Evolutionary conservation across 768 basidiomycete genomes (phyloP), one percentile per base, ranked within the genome.

Genomic region (Kwoniella botswanensis): DNA sequence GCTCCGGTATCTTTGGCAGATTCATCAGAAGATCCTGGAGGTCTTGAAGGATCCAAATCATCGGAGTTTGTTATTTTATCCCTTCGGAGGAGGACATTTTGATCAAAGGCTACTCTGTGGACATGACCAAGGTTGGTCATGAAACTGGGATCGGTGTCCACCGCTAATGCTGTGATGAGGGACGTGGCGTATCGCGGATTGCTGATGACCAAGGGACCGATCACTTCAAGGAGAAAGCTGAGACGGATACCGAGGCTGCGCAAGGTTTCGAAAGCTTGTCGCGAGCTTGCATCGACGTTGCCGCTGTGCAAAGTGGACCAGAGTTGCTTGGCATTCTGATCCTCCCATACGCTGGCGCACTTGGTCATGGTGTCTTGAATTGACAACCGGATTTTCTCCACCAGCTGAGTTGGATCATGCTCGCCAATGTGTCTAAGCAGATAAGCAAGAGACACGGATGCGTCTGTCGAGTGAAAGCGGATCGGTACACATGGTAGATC

Each of bases 351-450:
- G 70, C 85, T 86, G 65, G 72, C 86, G 87, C 80, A 54, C 84
- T 76, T 54, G 88, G 82, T 42, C 58, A 77, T 58, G 41, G 57
- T 26, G 22, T 44, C 46, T 18, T 57, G 56, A 1, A 71, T 61
- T 13, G 69, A 59, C 13, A 53, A 41, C 3, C 68, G 55, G 26
- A 72, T 29, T 17, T 24, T 22, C 12, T 73, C 63, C n/a, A 73
- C 54, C 12, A 81, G 64, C 15, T 71, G 59, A 42, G 65, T 53
- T 56, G 76, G 67, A 58, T 79, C 74, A 22, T 76, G 90, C 78
- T 98, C 95, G 12, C 90, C 90, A 87, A 98, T 90, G 80, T 93
- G 91, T 15, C 94, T 90, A 79, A 97, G 87, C 0, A 93, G 91
- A 79, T 93, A 92, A 26, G 93, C 93, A 2, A 77, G 62, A 26